Base-by-base conservation (phyloP, 805 yeast species). In the Saccharomycopsis javanensis region DNA sequence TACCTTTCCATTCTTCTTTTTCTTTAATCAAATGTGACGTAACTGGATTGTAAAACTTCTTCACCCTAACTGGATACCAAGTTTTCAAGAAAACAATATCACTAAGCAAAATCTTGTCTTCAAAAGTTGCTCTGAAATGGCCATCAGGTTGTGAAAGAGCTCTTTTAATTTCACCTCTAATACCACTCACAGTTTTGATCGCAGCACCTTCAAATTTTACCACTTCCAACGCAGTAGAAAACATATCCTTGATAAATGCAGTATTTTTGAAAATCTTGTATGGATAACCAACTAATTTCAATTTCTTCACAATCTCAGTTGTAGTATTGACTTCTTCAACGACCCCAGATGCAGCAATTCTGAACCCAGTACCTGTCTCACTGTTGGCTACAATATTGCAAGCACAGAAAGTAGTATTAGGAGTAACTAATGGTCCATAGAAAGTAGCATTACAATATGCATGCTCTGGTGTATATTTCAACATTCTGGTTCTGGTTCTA, bases 151-250 rank as follows among this genome's bases (percentile, higher is more conserved):
- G 86, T 8, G 96, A 81, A 61, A 94, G 75, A 0, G 98, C 99
- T 62, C 97, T 78, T 70, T 94, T 94, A 65, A 94, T 92, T 70
- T 94, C 98, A 71, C 99, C 99, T 64, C 99, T 78, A 58, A 94
- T 89, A 60, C 99, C 99, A 6, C 96, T 88, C 4, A 94, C 99
- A 0, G 99, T 95, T 70, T 90, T 86, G 67, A 94, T 90, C 51
- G 90, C 85, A 0, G 99, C 99, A 58, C 99, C 99, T 74, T 94
- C 99, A 67, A 94, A 94, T 69, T 90, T 88, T 42, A 98, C 98
- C 57, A 92, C 96, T 72, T 94, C 99, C 71, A 94, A 76, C 0
- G 96, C 80, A 59, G 94, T 84, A 28, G 86, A 77, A 70, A 94
- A 94, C 99, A 94, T 94, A 66, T 92, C 97, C 72, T 89, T 92